Evolutionary conservation across 176 grass and related monocot species (phyloP).

Genomic region (Leersia perrieri): DNA sequence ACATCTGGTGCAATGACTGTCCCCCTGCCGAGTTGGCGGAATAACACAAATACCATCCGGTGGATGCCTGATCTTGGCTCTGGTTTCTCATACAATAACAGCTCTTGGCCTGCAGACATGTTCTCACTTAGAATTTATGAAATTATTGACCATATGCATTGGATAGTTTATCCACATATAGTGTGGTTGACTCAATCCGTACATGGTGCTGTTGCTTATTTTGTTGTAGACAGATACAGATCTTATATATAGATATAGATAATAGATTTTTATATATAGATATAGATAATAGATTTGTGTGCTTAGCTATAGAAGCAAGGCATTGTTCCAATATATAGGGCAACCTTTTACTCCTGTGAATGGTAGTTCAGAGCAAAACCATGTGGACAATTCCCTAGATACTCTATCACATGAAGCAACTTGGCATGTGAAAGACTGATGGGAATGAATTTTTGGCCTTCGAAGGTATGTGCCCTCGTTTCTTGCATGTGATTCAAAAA

Average conservation of each 20-base stretch:
- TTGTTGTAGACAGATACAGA: neutral
- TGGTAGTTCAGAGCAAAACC: neutral
- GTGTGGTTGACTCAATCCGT: neutral
- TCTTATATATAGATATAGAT: neutral
- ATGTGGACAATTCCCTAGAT: neutral
- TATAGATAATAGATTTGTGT: too few relatives aligned
- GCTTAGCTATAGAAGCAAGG: neutral
- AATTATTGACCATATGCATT: neutral
- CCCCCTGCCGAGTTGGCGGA: constrained; percentile 50
- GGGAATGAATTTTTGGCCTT: too few relatives aligned
- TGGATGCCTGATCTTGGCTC: constrained; percentile 79
- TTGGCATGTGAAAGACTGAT: neutral
- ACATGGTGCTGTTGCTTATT: neutral
- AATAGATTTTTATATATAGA: constrained; percentile 3
- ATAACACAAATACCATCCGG: constrained; percentile 61
- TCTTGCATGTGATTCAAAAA: too few relatives aligned
- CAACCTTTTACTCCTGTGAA: neutral
- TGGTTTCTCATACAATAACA: constrained; percentile 56
- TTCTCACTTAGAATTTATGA: neutral
- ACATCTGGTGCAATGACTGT: constrained; percentile 57
- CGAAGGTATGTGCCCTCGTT: too few relatives aligned
- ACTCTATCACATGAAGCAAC: neutral
- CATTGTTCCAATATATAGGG: neutral
- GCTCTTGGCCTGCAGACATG: constrained; percentile 50
- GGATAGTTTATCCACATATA: neutral